These are phyloP conservation scores for Xylaria multiplex DNA, from an alignment of 2,329 filamentous ascomycete genomes.

Conservation along the genomic window DNA sequence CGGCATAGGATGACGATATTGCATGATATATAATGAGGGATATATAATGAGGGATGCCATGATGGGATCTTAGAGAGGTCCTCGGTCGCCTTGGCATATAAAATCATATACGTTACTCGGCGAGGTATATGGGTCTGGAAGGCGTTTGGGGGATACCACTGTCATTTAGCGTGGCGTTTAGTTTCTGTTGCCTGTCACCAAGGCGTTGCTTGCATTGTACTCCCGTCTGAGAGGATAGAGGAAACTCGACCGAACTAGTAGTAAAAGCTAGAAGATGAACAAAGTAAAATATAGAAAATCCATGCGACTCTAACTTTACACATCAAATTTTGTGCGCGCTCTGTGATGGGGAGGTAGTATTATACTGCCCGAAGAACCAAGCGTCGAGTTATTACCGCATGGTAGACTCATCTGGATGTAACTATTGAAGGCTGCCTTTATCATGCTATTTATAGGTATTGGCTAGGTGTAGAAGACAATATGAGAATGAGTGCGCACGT, in stretches of 20 bases:
- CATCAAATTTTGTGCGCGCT: neutral
- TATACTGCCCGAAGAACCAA: neutral
- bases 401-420: neutral
- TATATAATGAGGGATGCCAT: slow-evolving; percentile 30
- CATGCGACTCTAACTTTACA: neutral
- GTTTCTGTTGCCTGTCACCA: slow-evolving; percentile 25
- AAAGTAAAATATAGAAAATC: slow-evolving; percentile 25
- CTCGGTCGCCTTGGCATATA: slow-evolving; percentile 32
- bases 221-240: slow-evolving; percentile 15
- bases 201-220: slow-evolving; percentile 29
- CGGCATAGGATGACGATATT: slow-evolving; percentile 23
- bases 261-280: slow-evolving; percentile 13
- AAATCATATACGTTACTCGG: slow-evolving; percentile 8
- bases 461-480: slow-evolving; percentile 7
- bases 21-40: slow-evolving; percentile 33
- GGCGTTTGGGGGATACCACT: slow-evolving; percentile 45
- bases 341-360: neutral
- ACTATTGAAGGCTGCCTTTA: neutral
- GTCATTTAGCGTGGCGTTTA: slow-evolving; percentile 47
- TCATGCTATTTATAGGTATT: neutral
- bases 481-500: slow-evolving; percentile 1
- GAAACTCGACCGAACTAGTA: slow-evolving; percentile 24
- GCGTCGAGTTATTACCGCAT: neutral
- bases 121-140: slow-evolving; percentile 27
- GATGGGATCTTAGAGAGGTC: slow-evolving; percentile 33